Conservation (phyloP, 495 filamentous ascomycete genomes). For the Penicillium bovifimosum region DNA sequence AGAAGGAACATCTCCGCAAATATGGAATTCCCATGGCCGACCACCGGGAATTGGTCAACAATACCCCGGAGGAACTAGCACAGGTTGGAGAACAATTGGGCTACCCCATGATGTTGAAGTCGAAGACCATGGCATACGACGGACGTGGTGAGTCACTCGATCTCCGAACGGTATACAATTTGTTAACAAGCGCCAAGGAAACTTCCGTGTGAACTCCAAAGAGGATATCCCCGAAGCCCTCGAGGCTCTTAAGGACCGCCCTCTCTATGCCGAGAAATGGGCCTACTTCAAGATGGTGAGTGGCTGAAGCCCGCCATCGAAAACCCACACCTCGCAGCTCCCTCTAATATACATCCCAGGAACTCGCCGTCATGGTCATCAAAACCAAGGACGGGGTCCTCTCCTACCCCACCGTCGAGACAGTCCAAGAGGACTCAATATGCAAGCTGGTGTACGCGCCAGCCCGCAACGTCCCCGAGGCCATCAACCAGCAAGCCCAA, state of each 20-base stretch:
- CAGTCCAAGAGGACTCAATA: constrained; percentile 88
- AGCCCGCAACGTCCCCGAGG: constrained; percentile 61
- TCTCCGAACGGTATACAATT: background rate
- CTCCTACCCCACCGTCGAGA: constrained; percentile 88
- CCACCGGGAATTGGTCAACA: constrained; percentile 54
- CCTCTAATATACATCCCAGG: constrained; percentile 31
- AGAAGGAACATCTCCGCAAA: constrained; percentile 73
- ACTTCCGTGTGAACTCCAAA: constrained; percentile 66
- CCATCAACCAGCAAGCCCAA: constrained; percentile 60
- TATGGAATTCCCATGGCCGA: constrained; percentile 66
- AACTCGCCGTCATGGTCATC: constrained; percentile 91
- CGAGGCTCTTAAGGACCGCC: constrained; percentile 60
- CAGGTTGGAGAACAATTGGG: constrained; percentile 61
- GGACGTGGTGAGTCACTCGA: constrained; percentile 54
- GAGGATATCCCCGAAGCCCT: constrained; percentile 65
- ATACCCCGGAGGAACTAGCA: constrained; percentile 53
- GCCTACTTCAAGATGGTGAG: constrained; percentile 66
- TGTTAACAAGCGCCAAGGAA: constrained; percentile 42
- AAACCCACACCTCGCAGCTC: background rate
- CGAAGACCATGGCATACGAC: constrained; percentile 88
- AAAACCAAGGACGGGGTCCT: constrained; percentile 75
- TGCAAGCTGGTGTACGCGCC: constrained; percentile 92
- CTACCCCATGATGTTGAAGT: constrained; percentile 93
- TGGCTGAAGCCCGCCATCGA: background rate
- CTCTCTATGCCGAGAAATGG: constrained; percentile 89